Conservation (phyloP, 805 yeast species). For the Lachancea waltii region DNA sequence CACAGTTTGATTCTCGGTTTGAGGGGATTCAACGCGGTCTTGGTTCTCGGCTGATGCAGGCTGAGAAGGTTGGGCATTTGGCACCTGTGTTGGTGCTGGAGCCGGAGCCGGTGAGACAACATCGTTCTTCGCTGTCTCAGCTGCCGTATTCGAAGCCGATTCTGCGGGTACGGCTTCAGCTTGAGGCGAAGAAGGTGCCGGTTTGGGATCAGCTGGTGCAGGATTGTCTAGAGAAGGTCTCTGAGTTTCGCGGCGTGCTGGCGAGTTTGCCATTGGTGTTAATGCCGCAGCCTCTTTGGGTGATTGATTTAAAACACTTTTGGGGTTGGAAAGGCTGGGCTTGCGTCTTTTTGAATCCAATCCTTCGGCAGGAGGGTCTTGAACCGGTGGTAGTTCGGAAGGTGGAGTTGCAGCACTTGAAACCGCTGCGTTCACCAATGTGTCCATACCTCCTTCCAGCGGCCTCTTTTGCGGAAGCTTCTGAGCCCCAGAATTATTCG, state of each 20-base stretch:
- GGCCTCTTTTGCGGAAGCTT: slow-evolving; percentile 27
- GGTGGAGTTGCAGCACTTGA: slow-evolving; percentile 7
- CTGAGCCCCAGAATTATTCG: slow-evolving; percentile 2
- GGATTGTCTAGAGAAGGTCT: background rate
- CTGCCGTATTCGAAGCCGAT: too few relatives aligned
- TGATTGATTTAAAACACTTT: background rate
- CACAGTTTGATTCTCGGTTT: slow-evolving; percentile 14
- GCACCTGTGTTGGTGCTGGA: background rate
- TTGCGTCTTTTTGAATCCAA: slow-evolving; percentile 8
- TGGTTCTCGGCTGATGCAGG: background rate
- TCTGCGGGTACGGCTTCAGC: too few relatives aligned
- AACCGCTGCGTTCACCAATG: slow-evolving; percentile 24
- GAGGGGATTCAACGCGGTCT: background rate
- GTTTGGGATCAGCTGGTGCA: background rate
- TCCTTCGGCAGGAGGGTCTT: slow-evolving; percentile 5
- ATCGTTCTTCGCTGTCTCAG: too few relatives aligned
- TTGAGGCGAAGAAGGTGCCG: too few relatives aligned
- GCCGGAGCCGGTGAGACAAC: too few relatives aligned
- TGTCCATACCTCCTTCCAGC: slow-evolving; percentile 26
- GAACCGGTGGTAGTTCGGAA: background rate
- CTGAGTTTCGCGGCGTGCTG: background rate
- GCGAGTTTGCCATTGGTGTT: background rate
- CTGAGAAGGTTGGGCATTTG: background rate
- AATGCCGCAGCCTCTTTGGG: background rate
- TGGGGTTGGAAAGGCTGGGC: slow-evolving; percentile 1